A percentile compares a stretch with the other conserved stretches of the same genome.
These are phyloP conservation scores for Auricularia sp. DNA, from an alignment of 768 basidiomycete genomes.

Conservation along the genomic window DNA sequence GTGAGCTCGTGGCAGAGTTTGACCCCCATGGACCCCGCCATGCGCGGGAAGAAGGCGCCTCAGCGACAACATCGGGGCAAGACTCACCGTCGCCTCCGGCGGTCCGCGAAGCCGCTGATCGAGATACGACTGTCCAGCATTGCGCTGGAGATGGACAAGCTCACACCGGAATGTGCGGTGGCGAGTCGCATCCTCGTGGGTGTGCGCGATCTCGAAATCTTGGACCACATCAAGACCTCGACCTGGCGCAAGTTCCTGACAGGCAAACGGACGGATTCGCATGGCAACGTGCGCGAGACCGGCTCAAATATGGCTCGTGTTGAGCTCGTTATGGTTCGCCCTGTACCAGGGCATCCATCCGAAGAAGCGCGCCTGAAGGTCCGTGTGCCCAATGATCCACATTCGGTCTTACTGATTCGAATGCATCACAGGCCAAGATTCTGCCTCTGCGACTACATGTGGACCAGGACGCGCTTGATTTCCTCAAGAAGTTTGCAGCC, in stretches of 20 bases:
- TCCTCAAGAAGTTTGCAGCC: slow-evolving; percentile 91
- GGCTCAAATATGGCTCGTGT: slow-evolving; percentile 90
- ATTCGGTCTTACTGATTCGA: slow-evolving; percentile 4
- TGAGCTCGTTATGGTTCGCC: slow-evolving; percentile 65
- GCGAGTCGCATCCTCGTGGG: slow-evolving; percentile 60
- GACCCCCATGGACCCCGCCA: slow-evolving; percentile 31
- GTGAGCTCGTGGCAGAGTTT: slow-evolving; percentile 90
- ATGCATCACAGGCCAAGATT: slow-evolving; percentile 61
- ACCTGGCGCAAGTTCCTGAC: slow-evolving; percentile 98
- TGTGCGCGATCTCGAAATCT: slow-evolving; percentile 70
- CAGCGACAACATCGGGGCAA: not conserved
- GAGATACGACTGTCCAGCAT: slow-evolving; percentile 69
- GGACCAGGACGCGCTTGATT: slow-evolving; percentile 97
- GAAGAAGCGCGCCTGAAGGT: slow-evolving; percentile 77
- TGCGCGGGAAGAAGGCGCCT: not conserved
- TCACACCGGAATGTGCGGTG: slow-evolving; percentile 40
- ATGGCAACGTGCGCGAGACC: slow-evolving; percentile 83
- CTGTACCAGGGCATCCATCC: slow-evolving; percentile 52
- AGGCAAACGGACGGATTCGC: slow-evolving; percentile 69
- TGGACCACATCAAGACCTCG: slow-evolving; percentile 96
- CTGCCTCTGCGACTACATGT: slow-evolving; percentile 86
- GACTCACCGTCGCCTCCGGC: slow-evolving; percentile 38
- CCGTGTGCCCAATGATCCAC: slow-evolving; percentile 22
- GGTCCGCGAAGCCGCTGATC: slow-evolving; percentile 72
- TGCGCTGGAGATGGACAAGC: slow-evolving; percentile 58